Percentiles rank a stretch among this genome's conserved stretches.
Evolutionary conservation across 2,329 filamentous ascomycete genomes (phyloP).

Genomic region (Talaromyces sp.): DNA sequence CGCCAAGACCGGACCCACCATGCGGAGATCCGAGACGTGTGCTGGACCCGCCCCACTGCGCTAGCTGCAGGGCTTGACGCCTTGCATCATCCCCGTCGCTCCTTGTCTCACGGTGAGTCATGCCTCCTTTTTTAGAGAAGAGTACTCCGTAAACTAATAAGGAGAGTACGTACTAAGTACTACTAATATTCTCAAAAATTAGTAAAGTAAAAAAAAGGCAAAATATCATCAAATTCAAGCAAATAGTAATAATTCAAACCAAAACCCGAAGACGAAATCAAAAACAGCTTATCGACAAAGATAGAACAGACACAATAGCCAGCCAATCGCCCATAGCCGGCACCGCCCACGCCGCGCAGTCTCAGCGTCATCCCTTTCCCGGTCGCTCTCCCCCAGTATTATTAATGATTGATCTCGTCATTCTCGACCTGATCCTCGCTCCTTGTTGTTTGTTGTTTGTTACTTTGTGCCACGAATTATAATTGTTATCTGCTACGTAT

Average conservation of each 20-base stretch:
- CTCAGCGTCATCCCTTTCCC: neutral
- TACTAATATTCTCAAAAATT: too few relatives aligned
- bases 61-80: neutral
- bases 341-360: neutral
- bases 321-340: neutral
- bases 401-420: neutral
- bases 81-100: neutral
- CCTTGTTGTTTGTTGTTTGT: neutral
- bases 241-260: too few relatives aligned
- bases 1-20: neutral
- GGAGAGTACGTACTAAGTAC: too few relatives aligned
- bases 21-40: neutral
- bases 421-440: neutral
- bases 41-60: neutral
- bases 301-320: neutral
- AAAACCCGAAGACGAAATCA: neutral
- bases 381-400: neutral
- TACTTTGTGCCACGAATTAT: neutral
- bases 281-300: neutral
- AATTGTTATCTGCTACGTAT: too few relatives aligned
- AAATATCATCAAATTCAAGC: too few relatives aligned
- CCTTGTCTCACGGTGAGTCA: neutral
- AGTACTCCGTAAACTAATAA: too few relatives aligned
- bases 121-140: neutral
- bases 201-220: too few relatives aligned